A percentile compares a stretch with the other conserved stretches of the same genome.
Evolutionary conservation across 2,329 filamentous ascomycete genomes (phyloP).

Genomic region (Aspergillus awamori): DNA sequence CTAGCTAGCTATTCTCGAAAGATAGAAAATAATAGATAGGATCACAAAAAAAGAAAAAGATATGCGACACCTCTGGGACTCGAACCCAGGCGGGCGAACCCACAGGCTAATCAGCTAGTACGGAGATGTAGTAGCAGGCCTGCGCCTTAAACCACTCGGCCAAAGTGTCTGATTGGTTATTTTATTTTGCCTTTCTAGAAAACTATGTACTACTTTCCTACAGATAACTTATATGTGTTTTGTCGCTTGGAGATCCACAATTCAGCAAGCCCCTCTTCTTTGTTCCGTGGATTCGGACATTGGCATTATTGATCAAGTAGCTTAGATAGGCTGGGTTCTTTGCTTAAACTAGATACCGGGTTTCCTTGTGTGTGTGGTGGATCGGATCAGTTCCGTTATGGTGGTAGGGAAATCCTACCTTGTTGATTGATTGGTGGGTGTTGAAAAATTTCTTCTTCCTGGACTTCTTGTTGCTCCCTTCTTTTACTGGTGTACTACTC

Average conservation of each 20-base stretch:
- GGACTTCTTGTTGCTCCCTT: too few species aligned
- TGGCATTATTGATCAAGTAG: not conserved
- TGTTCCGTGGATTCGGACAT: not conserved
- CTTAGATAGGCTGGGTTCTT: not conserved
- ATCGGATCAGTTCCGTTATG: too few species aligned
- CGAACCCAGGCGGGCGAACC: not conserved
- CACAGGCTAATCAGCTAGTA: not conserved
- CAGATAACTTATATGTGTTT: too few species aligned
- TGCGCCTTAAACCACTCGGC: not conserved
- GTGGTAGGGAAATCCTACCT: too few species aligned
- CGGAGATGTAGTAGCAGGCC: not conserved
- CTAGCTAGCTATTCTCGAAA: too few species aligned
- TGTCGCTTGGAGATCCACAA: not conserved
- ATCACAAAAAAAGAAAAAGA: not conserved
- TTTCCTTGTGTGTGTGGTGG: too few species aligned
- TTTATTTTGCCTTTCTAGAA: fast-evolving
- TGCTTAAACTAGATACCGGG: too few species aligned
- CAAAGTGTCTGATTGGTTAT: not conserved
- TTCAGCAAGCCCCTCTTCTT: not conserved
- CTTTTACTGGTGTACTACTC: too few species aligned
- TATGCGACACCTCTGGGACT: not conserved
- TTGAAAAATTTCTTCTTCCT: too few species aligned
- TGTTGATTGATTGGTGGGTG: too few species aligned
- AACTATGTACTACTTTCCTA: not conserved
- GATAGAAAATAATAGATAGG: not conserved